phyloP scores from a whole-genome alignment of 2,329 filamentous ascomycete species.

The Cyclaneusma minus region DNA sequence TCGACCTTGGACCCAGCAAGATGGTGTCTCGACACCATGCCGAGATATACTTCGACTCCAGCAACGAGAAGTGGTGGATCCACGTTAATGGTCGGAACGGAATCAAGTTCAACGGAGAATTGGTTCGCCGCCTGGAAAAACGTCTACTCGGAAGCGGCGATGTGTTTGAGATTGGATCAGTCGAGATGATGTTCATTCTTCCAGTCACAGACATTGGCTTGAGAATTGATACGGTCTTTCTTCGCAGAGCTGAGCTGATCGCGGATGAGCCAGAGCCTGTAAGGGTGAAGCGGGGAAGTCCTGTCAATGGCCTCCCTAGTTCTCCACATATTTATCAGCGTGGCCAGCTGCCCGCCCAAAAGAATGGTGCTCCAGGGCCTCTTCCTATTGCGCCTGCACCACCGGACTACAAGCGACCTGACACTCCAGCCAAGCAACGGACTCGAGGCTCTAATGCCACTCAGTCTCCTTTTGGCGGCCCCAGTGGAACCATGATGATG shows the following conservation, averaged over 20 bases:
- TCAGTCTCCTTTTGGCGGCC: slow-evolving; percentile 11
- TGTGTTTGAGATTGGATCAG: slow-evolving; percentile 79
- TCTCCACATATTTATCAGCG: slow-evolving; percentile 1
- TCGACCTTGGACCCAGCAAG: slow-evolving; percentile 78
- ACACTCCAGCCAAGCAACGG: slow-evolving; percentile 29
- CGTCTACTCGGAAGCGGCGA: slow-evolving; percentile 66
- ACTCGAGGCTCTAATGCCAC: slow-evolving; percentile 10
- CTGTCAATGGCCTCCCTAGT: too few relatives aligned
- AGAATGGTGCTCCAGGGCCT: slow-evolving; percentile 15
- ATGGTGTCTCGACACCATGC: slow-evolving; percentile 67
- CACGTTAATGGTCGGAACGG: slow-evolving; percentile 85
- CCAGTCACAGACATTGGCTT: slow-evolving; percentile 55
- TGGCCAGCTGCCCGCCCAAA: slow-evolving; percentile 10
- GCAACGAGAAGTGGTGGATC: slow-evolving; percentile 64
- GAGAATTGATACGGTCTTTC: slow-evolving; percentile 51
- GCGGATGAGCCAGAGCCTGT: slow-evolving; percentile 9
- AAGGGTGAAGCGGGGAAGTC: background rate
- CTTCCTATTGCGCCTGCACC: slow-evolving; percentile 42
- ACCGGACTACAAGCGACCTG: slow-evolving; percentile 42
- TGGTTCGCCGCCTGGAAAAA: slow-evolving; percentile 48
- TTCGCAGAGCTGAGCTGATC: slow-evolving; percentile 48
- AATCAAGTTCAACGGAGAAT: slow-evolving; percentile 63
- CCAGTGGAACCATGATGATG: slow-evolving; percentile 26
- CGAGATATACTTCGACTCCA: slow-evolving; percentile 55
- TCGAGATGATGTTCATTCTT: slow-evolving; percentile 99